Evolutionary conservation across 1,139 yeast genomes (phyloP).

Genomic region (Hemisphaericaspora xylanilytica): DNA sequence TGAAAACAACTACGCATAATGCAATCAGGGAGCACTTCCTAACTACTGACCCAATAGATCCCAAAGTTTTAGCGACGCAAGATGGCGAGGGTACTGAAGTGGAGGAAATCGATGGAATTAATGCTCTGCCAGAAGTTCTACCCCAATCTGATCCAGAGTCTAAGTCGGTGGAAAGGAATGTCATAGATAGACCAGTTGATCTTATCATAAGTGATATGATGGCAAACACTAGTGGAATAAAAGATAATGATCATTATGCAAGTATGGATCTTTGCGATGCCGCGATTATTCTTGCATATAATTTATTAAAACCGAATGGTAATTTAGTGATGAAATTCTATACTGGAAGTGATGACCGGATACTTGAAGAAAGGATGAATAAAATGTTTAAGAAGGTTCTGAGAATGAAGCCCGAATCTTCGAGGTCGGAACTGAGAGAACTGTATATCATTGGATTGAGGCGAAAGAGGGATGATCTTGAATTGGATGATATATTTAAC

Average conservation of each 20-base stretch:
- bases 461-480: conserved; percentile 7
- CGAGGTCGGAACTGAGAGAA: conserved; percentile 40
- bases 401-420: conserved; percentile 37
- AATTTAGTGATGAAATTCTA: conserved; percentile 41
- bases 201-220: conserved; percentile 48
- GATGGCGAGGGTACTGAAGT: conserved; percentile 1
- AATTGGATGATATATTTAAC: conserved; percentile 3
- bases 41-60: neutral
- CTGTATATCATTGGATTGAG: conserved; percentile 35
- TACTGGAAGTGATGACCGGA: conserved; percentile 38
- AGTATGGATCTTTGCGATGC: conserved; percentile 48
- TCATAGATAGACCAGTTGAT: conserved; percentile 21
- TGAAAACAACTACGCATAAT: conserved; percentile 32
- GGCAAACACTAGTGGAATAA: conserved; percentile 46
- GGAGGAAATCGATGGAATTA: neutral
- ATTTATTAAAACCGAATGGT: conserved; percentile 33
- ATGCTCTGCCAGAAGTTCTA: neutral
- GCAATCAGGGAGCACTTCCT: conserved; percentile 24
- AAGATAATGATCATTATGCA: conserved; percentile 43
- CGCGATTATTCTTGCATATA: conserved; percentile 29
- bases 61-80: conserved; percentile 1
- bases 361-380: conserved; percentile 26
- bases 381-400: conserved; percentile 32
- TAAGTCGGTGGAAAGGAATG: neutral
- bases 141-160: neutral